Base-by-base conservation (phyloP, 2,329 filamentous ascomycete species). In the Pseudocercospora macadamiae region DNA sequence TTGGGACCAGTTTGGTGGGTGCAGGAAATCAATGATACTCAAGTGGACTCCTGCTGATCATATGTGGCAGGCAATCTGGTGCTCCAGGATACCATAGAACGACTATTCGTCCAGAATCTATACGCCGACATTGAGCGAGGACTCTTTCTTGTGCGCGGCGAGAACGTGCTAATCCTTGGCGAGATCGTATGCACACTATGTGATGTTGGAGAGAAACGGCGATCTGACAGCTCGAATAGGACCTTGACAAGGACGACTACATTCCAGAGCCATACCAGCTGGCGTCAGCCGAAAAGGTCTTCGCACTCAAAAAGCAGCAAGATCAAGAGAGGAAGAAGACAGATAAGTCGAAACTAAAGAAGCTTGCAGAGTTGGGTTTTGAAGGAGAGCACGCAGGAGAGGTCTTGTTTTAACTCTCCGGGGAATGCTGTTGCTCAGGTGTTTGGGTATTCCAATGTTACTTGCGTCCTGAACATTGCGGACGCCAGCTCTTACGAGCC, bases 1-100 rank as follows among this genome's bases (percentile, higher is more conserved):
- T 68, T 99, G 95, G 91, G 95, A 99, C 77, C 95, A 99, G 76
- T 97, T 96, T 72, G 93, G 93, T 96, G 87, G 9, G 68, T 47
- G 39, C 14, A 23, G 7, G 34, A 3, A 23, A 53, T n/a, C n/a
- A n/a, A n/a, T n/a, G n/a, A n/a, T n/a, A n/a, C n/a, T n/a, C n/a
- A n/a, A n/a, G n/a, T n/a, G n/a, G 45, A 57, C 28, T 36, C 16
- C 21, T 39, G 39, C 55, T 64, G 32, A 59, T 54, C 16, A 49
- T 23, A 12, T 6, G 6, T 18, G 45, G 34, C 71, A 96, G 93
- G 93, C 68, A 99, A 99, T 75, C 83, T 99, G 60, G 91, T 97
- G 62, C 86, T 99, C 52, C 93, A 97, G 77, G 91, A 92, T 68
- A 97, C 95, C 23, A 83, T 91, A 64, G 95, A 99, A 78, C 86